Evolutionary conservation across 2,329 filamentous ascomycete species (phyloP).

Genomic region (Claviceps sp.): DNA sequence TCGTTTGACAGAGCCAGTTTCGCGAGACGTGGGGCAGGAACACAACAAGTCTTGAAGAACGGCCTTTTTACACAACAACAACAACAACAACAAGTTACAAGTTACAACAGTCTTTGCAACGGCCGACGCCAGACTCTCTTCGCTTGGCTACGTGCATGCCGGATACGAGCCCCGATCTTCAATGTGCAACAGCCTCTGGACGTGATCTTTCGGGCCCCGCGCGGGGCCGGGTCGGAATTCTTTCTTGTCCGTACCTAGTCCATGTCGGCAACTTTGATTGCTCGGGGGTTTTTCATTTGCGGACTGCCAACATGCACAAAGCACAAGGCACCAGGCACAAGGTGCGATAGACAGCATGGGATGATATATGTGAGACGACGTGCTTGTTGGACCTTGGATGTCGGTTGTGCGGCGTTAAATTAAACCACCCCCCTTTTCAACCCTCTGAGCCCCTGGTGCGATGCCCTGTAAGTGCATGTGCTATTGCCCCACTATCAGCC

Average conservation of each 20-base stretch:
- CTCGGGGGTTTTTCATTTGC: no score
- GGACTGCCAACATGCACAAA: no score
- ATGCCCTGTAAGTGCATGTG: background rate
- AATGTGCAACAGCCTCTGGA: background rate
- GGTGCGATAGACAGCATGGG: no score
- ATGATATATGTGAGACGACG: no score
- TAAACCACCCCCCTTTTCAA: background rate
- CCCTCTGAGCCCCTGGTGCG: background rate
- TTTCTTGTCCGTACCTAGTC: background rate
- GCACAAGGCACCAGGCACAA: no score
- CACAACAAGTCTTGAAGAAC: no score
- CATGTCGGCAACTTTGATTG: background rate
- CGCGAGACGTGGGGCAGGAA: background rate
- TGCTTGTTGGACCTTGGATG: background rate
- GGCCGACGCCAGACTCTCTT: no score
- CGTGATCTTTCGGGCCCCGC: background rate
- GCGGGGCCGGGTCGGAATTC: background rate
- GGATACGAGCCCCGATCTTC: background rate
- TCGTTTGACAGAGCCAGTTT: background rate
- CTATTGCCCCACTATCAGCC: background rate
- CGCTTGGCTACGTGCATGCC: no score
- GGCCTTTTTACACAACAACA: no score
- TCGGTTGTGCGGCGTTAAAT: slow-evolving; percentile 3
- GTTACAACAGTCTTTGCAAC: no score
- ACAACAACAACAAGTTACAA: no score